A percentile compares a stretch with the other conserved stretches of the same genome.
Conservation (phyloP, 2,329 filamentous ascomycete genomes). For the Aspergillus aculeatinus region DNA sequence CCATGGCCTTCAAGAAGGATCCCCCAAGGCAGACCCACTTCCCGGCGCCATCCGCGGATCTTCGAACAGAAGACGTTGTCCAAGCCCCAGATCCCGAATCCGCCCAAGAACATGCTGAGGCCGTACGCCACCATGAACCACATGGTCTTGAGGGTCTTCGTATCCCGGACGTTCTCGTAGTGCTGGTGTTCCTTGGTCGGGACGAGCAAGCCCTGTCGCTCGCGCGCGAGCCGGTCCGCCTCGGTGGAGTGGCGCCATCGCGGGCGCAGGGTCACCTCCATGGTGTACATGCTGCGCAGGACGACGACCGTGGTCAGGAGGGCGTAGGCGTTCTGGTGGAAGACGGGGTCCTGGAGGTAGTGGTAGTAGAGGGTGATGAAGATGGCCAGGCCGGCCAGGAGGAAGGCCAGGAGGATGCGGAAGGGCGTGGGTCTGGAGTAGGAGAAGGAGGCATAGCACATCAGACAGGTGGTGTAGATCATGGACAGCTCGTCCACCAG, state of each 20-base stretch:
- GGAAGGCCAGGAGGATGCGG: constrained; percentile 56
- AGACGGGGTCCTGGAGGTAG: constrained; percentile 75
- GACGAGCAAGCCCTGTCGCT: constrained; percentile 38
- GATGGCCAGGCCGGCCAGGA: constrained; percentile 55
- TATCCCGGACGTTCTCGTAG: constrained; percentile 56
- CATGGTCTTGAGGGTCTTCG: constrained; percentile 64
- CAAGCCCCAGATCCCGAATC: constrained; percentile 74
- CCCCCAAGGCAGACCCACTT: constrained; percentile 75
- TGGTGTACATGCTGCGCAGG: constrained; percentile 72
- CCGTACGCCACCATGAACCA: constrained; percentile 73
- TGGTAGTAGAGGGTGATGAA: constrained; percentile 82
- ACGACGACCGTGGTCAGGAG: constrained; percentile 69
- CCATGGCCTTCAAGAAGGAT: constrained; percentile 71
- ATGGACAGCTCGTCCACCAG: constrained; percentile 69
- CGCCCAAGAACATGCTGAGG: constrained; percentile 68
- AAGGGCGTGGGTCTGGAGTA: constrained; percentile 59
- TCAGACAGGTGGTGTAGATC: constrained; percentile 71
- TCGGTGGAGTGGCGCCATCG: constrained; percentile 52
- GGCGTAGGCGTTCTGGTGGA: constrained; percentile 79
- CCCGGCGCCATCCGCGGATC: constrained; percentile 64
- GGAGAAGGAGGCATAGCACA: constrained; percentile 72
- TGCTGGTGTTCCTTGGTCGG: constrained; percentile 46
- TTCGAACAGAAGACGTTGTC: constrained; percentile 74
- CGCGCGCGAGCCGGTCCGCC: constrained; percentile 44
- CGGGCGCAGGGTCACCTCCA: constrained; percentile 66